phyloP scores from a whole-genome alignment of 2,329 filamentous ascomycete genomes.

The Aspergillus sp. region DNA sequence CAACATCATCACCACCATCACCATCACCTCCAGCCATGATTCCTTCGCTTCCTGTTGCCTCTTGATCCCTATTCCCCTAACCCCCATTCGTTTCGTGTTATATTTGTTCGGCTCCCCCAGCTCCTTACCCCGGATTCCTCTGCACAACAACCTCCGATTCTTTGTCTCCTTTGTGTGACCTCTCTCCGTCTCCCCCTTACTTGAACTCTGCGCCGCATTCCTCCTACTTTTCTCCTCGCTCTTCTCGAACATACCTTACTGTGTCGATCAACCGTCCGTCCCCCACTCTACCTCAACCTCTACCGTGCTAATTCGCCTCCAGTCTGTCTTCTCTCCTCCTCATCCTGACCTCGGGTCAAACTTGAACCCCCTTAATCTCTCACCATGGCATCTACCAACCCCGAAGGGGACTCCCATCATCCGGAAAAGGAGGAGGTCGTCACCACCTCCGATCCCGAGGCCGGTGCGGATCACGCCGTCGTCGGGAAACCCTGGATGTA shows the following conservation, averaged over 20 bases:
- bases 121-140: neutral
- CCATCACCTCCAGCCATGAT: too few relatives aligned
- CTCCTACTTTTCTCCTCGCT: neutral
- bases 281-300: neutral
- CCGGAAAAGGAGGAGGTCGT: slow-evolving; percentile 18
- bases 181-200: neutral
- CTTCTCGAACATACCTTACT: neutral
- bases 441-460: slow-evolving; percentile 23
- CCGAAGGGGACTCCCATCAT: slow-evolving; percentile 5
- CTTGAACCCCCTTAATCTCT: neutral
- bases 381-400: slow-evolving; percentile 12
- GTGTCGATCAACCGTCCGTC: neutral
- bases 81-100: neutral
- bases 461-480: slow-evolving; percentile 18
- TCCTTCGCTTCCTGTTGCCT: too few relatives aligned
- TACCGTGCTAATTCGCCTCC: neutral
- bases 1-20: too few relatives aligned
- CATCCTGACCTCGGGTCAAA: neutral
- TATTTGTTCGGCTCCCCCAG: neutral
- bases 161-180: neutral
- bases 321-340: neutral
- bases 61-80: too few relatives aligned
- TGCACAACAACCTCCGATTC: neutral
- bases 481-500: slow-evolving; percentile 62
- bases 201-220: neutral